Evolutionary conservation across 805 yeast genomes (phyloP).

Genomic region (Candida coquimbonensis): DNA sequence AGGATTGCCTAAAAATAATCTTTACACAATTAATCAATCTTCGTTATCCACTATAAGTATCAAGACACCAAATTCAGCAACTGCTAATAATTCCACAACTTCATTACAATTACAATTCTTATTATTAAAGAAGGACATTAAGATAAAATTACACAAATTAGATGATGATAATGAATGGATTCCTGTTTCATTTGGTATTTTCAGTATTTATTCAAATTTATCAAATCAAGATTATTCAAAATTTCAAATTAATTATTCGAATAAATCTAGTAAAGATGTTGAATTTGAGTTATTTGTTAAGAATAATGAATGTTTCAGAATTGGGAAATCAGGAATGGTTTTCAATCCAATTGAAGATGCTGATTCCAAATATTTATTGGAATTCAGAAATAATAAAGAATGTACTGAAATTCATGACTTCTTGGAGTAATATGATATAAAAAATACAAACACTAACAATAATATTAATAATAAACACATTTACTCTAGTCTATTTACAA

Average conservation of each 20-base stretch:
- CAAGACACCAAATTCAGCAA: conserved; percentile 1
- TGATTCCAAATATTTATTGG: conserved; percentile 16
- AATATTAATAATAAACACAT: too few relatives aligned
- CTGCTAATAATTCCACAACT: conserved; percentile 2
- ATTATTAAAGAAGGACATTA: conserved; percentile 15
- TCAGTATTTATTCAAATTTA: conserved; percentile 15
- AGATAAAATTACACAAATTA: conserved; percentile 18
- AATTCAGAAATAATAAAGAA: conserved; percentile 17
- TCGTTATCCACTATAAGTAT: conserved; percentile 13
- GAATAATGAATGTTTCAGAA: conserved; percentile 12
- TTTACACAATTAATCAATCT: neutral
- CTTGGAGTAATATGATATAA: conserved; percentile 4
- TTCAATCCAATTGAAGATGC: conserved; percentile 16
- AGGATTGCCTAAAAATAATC: conserved; percentile 1
- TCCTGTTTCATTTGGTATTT: conserved; percentile 19
- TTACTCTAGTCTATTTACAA: too few relatives aligned
- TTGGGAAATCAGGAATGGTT: conserved; percentile 20
- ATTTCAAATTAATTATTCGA: conserved; percentile 10
- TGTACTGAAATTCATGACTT: conserved; percentile 17
- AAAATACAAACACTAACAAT: neutral
- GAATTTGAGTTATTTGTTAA: conserved; percentile 7
- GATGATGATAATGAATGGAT: conserved; percentile 22
- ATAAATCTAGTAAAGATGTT: neutral
- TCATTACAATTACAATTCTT: conserved; percentile 10
- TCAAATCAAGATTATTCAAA: conserved; percentile 17